Evolutionary conservation across 306 rosid genomes (phyloP).

Genomic region (Carpinus viminea): DNA sequence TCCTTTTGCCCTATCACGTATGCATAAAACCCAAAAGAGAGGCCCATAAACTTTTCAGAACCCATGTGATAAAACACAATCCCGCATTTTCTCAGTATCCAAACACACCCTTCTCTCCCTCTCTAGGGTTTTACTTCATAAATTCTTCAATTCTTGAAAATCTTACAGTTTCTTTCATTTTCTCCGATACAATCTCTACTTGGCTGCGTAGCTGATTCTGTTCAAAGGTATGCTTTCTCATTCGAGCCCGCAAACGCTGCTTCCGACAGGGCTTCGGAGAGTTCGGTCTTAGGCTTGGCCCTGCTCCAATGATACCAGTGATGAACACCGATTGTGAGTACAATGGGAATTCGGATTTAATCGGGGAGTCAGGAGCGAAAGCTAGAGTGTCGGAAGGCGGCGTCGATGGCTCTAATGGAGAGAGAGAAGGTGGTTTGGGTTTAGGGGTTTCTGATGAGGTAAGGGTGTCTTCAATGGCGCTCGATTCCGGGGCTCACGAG

Average conservation of each 20-base stretch:
- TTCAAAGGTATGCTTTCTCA: constrained; percentile 23
- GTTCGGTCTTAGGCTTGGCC: neutral
- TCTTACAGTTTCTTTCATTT: constrained; percentile 10
- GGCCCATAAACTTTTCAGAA: constrained; percentile 1
- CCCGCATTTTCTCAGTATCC: constrained; percentile 31
- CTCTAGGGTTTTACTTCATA: constrained; percentile 31
- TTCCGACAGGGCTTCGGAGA: constrained; percentile 35
- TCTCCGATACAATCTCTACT: neutral
- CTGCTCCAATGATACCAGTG: constrained; percentile 36
- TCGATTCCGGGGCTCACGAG: constrained; percentile 40
- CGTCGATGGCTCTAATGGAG: constrained; percentile 28
- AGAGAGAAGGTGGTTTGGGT: constrained; percentile 13
- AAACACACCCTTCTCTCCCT: constrained; percentile 27
- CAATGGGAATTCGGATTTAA: constrained; percentile 31
- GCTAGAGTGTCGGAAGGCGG: constrained; percentile 27
- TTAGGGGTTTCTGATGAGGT: constrained; percentile 23
- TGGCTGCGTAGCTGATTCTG: neutral
- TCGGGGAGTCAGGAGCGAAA: constrained; percentile 30
- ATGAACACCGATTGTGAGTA: constrained; percentile 55
- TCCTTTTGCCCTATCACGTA: too few relatives aligned
- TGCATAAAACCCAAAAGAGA: neutral
- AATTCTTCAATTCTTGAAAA: neutral
- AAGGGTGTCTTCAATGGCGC: constrained; percentile 44
- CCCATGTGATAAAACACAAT: constrained; percentile 15
- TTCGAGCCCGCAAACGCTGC: constrained; percentile 18